Conservation (phyloP, 2,329 filamentous ascomycete genomes). For the Aspergillus vadensis region DNA sequence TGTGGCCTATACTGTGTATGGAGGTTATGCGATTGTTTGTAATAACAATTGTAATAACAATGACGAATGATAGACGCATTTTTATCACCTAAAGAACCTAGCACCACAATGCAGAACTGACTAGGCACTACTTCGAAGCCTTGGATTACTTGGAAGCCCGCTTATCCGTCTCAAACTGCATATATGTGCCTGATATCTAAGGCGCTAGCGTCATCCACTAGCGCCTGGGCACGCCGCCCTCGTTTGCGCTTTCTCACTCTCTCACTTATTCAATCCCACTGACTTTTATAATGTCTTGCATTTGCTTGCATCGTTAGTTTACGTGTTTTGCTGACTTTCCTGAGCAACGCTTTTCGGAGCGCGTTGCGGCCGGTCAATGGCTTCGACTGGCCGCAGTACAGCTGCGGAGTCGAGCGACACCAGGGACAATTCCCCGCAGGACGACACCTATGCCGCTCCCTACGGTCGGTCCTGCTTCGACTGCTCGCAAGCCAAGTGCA, state of each 20-base stretch:
- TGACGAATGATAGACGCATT: too few species aligned
- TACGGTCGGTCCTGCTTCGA: constrained; percentile 24
- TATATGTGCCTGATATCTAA: not conserved
- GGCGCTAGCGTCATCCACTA: not conserved
- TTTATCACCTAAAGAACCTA: too few species aligned
- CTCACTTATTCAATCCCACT: too few species aligned
- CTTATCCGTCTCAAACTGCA: too few species aligned
- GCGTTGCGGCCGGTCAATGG: not conserved
- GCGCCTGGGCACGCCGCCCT: not conserved
- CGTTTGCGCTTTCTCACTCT: not conserved
- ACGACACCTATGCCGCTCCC: constrained; percentile 11
- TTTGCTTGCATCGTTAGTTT: not conserved
- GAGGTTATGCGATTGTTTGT: too few species aligned
- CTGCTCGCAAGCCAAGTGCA: constrained; percentile 29
- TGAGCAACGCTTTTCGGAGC: not conserved
- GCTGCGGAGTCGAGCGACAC: not conserved
- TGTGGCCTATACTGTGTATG: too few species aligned
- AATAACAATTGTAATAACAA: too few species aligned
- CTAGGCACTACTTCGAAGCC: too few species aligned
- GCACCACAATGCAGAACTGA: too few species aligned
- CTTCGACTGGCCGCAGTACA: not conserved
- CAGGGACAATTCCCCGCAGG: not conserved
- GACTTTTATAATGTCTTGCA: too few species aligned
- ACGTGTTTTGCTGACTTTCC: not conserved
- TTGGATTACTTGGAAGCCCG: too few species aligned